Conservation (phyloP, 2,329 filamentous ascomycete species). For the Fusarium luffae region DNA sequence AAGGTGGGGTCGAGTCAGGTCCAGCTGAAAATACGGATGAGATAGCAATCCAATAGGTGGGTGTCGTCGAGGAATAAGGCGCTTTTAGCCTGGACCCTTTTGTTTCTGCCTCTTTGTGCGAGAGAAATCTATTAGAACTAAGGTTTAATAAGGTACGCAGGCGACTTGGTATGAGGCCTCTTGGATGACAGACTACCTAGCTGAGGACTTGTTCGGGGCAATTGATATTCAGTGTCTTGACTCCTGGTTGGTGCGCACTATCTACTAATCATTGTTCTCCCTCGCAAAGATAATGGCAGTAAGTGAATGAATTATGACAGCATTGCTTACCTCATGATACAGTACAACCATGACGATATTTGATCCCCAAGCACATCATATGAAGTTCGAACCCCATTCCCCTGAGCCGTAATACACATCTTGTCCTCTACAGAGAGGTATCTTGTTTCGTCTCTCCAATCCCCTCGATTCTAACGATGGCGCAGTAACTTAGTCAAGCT, state of each 20-base stretch:
- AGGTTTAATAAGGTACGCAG: background rate
- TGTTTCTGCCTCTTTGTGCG: background rate
- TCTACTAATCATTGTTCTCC: background rate
- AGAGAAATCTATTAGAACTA: background rate
- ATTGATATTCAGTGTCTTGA: background rate
- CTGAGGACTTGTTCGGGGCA: background rate
- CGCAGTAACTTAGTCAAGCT: background rate
- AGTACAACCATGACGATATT: constrained; percentile 14
- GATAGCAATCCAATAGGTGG: constrained; percentile 3
- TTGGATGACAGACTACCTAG: background rate
- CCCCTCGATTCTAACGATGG: background rate
- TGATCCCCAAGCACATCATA: constrained; percentile 2
- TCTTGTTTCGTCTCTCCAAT: background rate
- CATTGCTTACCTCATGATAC: constrained; percentile 5
- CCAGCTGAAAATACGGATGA: constrained; percentile 23
- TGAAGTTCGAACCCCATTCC: background rate
- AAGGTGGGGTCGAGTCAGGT: constrained; percentile 36
- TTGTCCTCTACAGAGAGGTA: background rate
- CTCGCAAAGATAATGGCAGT: background rate
- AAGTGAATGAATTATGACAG: background rate
- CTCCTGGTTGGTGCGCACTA: background rate
- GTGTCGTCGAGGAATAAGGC: background rate
- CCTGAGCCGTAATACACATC: background rate
- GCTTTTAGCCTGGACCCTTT: constrained; percentile 10
- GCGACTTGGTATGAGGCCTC: background rate